Percentiles rank a stretch among this genome's conserved stretches.
Conservation (phyloP, 2,329 filamentous ascomycete species). For the Neopestalotiopsis clavispora region DNA sequence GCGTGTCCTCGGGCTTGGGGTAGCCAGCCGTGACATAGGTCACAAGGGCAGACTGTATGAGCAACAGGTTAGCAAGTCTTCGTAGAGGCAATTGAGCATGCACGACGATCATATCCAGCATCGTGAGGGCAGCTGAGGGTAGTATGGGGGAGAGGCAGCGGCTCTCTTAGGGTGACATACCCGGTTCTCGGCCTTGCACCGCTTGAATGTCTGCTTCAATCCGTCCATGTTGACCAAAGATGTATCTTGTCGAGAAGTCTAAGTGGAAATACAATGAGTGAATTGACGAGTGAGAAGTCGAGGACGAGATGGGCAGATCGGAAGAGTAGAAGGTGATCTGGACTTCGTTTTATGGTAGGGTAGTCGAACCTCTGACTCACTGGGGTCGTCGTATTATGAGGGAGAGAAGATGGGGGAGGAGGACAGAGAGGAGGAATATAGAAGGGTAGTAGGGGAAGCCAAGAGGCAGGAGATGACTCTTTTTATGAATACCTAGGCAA, state of each 20-base stretch:
- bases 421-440: not conserved
- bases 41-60: slow-evolving; percentile 76
- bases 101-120: not conserved
- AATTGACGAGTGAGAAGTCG: slow-evolving; percentile 4
- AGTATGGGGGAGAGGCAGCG: not conserved
- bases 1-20: slow-evolving; percentile 80
- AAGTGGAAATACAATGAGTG: not conserved
- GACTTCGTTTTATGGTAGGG: slow-evolving; percentile 6
- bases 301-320: not conserved
- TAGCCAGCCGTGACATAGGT: slow-evolving; percentile 97
- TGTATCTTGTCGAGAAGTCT: not conserved
- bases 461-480: not conserved
- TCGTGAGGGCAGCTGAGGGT: too few species aligned
- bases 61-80: slow-evolving; percentile 19
- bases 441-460: not conserved
- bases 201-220: slow-evolving; percentile 63
- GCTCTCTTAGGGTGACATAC: slow-evolving; percentile 44
- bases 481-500: not conserved
- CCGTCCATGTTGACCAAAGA: slow-evolving; percentile 52
- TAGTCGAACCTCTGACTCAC: slow-evolving; percentile 7
- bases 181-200: slow-evolving; percentile 63
- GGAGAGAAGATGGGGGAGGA: not conserved
- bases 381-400: not conserved
- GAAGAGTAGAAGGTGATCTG: not conserved
- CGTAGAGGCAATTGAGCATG: not conserved